phyloP scores from a whole-genome alignment of 2,329 filamentous ascomycete genomes.

The Botrytis fragariae region DNA sequence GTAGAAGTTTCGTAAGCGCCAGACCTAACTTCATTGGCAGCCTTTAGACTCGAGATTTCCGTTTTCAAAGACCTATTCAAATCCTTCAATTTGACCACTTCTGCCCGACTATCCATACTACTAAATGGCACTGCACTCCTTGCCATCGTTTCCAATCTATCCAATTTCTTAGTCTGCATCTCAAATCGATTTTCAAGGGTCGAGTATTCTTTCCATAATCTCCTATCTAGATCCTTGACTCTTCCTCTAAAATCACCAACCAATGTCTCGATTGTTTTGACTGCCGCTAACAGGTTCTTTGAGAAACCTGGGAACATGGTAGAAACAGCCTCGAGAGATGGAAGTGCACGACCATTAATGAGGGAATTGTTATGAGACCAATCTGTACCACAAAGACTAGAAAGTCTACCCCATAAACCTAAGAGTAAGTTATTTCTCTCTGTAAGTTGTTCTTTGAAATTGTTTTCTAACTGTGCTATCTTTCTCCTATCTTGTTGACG shows the following conservation, averaged over 20 bases:
- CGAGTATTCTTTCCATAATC: slow-evolving; percentile 89
- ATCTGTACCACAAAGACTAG: slow-evolving; percentile 80
- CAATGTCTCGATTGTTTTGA: slow-evolving; percentile 82
- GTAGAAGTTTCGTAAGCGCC: slow-evolving; percentile 42
- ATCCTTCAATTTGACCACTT: slow-evolving; percentile 60
- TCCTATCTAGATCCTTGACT: slow-evolving; percentile 81
- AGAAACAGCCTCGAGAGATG: slow-evolving; percentile 79
- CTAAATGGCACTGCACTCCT: slow-evolving; percentile 57
- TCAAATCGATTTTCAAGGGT: slow-evolving; percentile 79
- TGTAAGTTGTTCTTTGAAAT: slow-evolving; percentile 79
- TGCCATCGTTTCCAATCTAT: slow-evolving; percentile 78
- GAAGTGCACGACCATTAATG: slow-evolving; percentile 79
- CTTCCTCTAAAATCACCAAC: slow-evolving; percentile 74
- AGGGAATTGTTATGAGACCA: slow-evolving; percentile 89
- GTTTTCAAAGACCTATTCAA: slow-evolving; percentile 62
- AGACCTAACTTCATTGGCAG: slow-evolving; percentile 45
- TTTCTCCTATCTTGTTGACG: slow-evolving; percentile 75
- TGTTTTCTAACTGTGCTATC: slow-evolving; percentile 68
- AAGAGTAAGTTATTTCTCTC: slow-evolving; percentile 89
- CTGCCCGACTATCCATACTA: slow-evolving; percentile 41
- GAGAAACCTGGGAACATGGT: slow-evolving; percentile 85
- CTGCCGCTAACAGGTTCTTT: slow-evolving; percentile 80
- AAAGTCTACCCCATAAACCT: slow-evolving; percentile 85
- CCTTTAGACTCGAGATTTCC: slow-evolving; percentile 67
- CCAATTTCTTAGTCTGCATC: slow-evolving; percentile 76